phyloP scores from a whole-genome alignment of 139 green algal genomes.

The Gonium pectorale region DNA sequence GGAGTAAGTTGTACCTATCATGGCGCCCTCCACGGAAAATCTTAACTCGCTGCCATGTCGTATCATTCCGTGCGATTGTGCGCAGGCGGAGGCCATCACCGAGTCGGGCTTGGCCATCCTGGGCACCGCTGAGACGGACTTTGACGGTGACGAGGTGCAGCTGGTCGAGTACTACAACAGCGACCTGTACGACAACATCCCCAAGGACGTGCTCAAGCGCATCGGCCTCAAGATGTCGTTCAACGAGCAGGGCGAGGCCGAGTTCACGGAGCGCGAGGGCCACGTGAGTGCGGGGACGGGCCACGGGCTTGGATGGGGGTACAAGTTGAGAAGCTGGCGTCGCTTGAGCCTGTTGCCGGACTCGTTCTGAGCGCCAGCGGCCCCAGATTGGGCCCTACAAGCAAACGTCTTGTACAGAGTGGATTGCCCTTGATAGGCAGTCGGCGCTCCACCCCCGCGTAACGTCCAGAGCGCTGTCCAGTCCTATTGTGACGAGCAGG shows the following conservation, averaged over 20 bases:
- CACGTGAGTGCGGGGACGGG: conserved; percentile 7
- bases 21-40: too few species aligned
- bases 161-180: conserved; percentile 58
- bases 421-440: too few species aligned
- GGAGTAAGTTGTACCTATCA: too few species aligned
- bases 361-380: too few species aligned
- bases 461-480: too few species aligned
- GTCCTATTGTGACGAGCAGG: too few species aligned
- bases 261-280: conserved; percentile 39
- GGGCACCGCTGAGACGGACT: conserved; percentile 42
- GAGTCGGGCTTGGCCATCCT: conserved; percentile 19
- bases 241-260: conserved; percentile 51
- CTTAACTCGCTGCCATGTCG: too few species aligned
- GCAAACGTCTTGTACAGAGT: too few species aligned
- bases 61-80: too few species aligned
- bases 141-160: conserved; percentile 59
- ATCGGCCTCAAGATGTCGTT: conserved; percentile 48
- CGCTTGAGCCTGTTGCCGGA: too few species aligned
- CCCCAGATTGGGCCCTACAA: too few species aligned
- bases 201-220: conserved; percentile 50
- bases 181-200: conserved; percentile 42
- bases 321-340: neutral
- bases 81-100: conserved; percentile 27
- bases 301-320: neutral
- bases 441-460: too few species aligned